Evolutionary conservation across 768 basidiomycete species (phyloP), one percentile per base, ranked within the genome.

Genomic region (Mrakia gelida): DNA sequence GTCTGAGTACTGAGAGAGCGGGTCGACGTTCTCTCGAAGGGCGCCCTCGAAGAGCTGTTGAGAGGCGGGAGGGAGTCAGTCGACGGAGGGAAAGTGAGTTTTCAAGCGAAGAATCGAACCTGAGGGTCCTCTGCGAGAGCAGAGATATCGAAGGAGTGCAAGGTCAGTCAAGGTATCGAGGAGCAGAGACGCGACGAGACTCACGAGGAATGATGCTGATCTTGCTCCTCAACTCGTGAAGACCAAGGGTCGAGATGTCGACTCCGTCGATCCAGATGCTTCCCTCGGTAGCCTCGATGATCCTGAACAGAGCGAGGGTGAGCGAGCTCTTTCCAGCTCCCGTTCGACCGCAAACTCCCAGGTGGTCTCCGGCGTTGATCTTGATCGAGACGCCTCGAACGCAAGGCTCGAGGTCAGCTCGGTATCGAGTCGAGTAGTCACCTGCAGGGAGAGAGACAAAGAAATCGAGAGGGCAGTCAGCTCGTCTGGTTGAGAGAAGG

Each of bases 171-270:
- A 23, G 34, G 28, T n/a, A n/a, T n/a, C n/a, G n/a, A n/a, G n/a
- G n/a, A n/a, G n/a, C n/a, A n/a, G n/a, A n/a, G n/a, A n/a, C n/a
- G n/a, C n/a, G n/a, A n/a, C n/a, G n/a, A n/a, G 16, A 65, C 74
- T 10, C n/a, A 75, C 75, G 93, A 1, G 93, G 93, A 26, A 95
- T 92, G 82, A 95, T 95, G 3, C 92, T 91, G 77, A 95, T 90
- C 52, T 82, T 78, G 71, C 80, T 81, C 59, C 84, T 76, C 21
- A 84, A 75, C 75, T 83, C 83, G 62, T 83, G 82, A 61, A 84
- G 75, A 2, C 83, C 83, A 41, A 84, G 82, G 11, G 74, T 79
- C 30, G 81, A 75, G 54, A 81, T 81, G 74, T 78, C 73, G 30
- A 81, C 61, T 32, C 38, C 73, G 41, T 68, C 72, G 34, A 79